Conservation (phyloP, 164 flowering plant genomes). For the Chloranthus sessilifolius region DNA sequence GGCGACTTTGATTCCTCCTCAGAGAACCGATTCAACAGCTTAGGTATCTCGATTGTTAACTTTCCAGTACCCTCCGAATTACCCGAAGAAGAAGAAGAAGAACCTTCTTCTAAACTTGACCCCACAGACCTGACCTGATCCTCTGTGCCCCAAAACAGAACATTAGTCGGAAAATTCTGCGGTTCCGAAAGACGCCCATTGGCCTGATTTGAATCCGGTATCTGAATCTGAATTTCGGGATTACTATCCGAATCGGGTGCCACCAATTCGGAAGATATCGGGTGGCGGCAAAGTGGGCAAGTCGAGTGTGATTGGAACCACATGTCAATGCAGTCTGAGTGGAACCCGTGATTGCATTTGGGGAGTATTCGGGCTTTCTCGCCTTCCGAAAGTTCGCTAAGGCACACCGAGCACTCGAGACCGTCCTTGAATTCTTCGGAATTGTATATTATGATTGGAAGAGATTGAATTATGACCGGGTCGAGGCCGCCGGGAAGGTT, state of each 20-base stretch:
- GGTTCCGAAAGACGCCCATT: constrained; percentile 7
- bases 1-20: constrained; percentile 8
- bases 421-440: constrained; percentile 31
- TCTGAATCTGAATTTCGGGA: background rate
- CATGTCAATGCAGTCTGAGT: constrained; percentile 68
- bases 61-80: background rate
- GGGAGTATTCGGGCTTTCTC: constrained; percentile 52
- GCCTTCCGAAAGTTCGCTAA: constrained; percentile 40
- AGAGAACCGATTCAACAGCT: constrained; percentile 21
- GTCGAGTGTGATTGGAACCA: constrained; percentile 70
- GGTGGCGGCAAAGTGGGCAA: constrained; percentile 52
- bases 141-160: constrained; percentile 13
- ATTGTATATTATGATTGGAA: constrained; percentile 28
- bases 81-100: background rate
- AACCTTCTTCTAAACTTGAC: background rate
- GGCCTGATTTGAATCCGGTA: background rate
- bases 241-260: background rate
- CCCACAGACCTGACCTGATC: constrained; percentile 11
- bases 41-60: constrained; percentile 10
- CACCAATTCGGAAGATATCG: constrained; percentile 10
- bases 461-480: background rate
- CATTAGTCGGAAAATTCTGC: constrained; percentile 10
- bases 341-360: constrained; percentile 59
- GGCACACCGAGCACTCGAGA: constrained; percentile 56
- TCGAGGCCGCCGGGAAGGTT: constrained; percentile 8